Evolutionary conservation across 805 yeast species (phyloP).

Genomic region (Debaryomyces tyrocola): DNA sequence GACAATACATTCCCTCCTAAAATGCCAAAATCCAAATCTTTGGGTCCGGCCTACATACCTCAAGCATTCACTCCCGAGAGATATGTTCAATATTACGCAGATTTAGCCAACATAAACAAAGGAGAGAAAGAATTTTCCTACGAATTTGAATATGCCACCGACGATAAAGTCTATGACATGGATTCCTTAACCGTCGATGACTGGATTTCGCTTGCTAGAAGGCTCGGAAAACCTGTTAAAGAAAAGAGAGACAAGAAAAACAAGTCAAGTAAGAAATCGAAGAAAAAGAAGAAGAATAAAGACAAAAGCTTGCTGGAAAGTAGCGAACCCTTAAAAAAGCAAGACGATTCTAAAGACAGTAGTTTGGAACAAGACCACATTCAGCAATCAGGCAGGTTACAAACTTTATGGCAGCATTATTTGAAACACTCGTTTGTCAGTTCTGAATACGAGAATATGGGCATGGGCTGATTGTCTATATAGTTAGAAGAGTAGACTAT

Average conservation of each 20-base stretch:
- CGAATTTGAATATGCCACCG: conserved; percentile 69
- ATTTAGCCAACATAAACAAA: conserved; percentile 50
- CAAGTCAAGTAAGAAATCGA: conserved; percentile 5
- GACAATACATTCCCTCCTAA: conserved; percentile 66
- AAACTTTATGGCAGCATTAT: conserved; percentile 57
- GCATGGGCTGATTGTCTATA: conserved; percentile 29
- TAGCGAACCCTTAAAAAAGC: no score
- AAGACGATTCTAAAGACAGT: no score
- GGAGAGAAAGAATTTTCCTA: conserved; percentile 51
- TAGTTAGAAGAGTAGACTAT: no score
- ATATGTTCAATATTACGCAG: conserved; percentile 74
- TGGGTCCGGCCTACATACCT: conserved; percentile 77
- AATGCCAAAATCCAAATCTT: conserved; percentile 51
- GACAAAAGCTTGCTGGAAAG: no score
- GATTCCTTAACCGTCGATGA: conserved; percentile 56
- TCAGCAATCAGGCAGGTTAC: conserved; percentile 15
- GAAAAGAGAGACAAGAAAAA: conserved; percentile 9
- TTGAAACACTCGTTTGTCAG: conserved; percentile 61
- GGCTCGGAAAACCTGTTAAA: conserved; percentile 46
- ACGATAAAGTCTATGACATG: conserved; percentile 57
- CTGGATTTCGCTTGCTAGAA: conserved; percentile 60
- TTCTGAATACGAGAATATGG: conserved; percentile 60
- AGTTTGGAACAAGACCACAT: no score
- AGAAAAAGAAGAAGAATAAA: conserved; percentile 7
- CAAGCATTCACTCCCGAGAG: conserved; percentile 73